A percentile compares a stretch with the other conserved stretches of the same genome.
phyloP scores from a whole-genome alignment of 768 basidiomycete species.

The Serendipita sp. region DNA sequence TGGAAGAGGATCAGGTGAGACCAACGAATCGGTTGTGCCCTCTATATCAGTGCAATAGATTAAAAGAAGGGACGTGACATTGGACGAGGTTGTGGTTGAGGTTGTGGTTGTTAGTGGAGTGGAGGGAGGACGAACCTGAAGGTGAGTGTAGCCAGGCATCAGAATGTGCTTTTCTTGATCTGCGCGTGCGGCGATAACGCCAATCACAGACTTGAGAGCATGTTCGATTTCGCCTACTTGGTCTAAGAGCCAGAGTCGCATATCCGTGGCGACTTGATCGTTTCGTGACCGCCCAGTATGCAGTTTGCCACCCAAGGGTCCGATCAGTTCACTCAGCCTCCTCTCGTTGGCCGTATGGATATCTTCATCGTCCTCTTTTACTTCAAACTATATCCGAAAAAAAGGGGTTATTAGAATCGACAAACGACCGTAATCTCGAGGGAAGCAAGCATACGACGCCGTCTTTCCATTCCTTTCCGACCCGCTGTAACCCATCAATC shows the following conservation, averaged over 20 bases:
- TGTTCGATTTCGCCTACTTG: constrained; percentile 51
- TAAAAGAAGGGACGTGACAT: neutral
- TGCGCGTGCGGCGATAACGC: constrained; percentile 81
- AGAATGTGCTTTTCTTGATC: constrained; percentile 84
- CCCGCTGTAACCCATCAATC: constrained; percentile 52
- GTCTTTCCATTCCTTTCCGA: constrained; percentile 73
- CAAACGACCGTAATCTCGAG: neutral
- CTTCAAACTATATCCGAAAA: constrained; percentile 38
- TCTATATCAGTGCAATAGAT: constrained; percentile 28
- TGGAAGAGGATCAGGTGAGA: constrained; percentile 92
- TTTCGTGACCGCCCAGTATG: constrained; percentile 96
- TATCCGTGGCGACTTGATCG: constrained; percentile 96
- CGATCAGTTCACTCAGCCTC: constrained; percentile 82
- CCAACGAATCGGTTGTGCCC: constrained; percentile 97
- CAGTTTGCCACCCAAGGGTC: constrained; percentile 82
- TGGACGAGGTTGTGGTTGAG: neutral
- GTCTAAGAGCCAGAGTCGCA: constrained; percentile 88
- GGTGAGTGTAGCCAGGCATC: constrained; percentile 93
- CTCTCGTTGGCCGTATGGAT: constrained; percentile 99
- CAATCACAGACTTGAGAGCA: constrained; percentile 59
- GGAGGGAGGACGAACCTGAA: constrained; percentile 46
- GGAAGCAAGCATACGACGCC: constrained; percentile 37
- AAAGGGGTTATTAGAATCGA: neutral
- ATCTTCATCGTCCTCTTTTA: constrained; percentile 85
- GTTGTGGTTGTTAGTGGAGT: neutral